Conservation (phyloP, 768 basidiomycete species). For the Suillus bovinus region DNA sequence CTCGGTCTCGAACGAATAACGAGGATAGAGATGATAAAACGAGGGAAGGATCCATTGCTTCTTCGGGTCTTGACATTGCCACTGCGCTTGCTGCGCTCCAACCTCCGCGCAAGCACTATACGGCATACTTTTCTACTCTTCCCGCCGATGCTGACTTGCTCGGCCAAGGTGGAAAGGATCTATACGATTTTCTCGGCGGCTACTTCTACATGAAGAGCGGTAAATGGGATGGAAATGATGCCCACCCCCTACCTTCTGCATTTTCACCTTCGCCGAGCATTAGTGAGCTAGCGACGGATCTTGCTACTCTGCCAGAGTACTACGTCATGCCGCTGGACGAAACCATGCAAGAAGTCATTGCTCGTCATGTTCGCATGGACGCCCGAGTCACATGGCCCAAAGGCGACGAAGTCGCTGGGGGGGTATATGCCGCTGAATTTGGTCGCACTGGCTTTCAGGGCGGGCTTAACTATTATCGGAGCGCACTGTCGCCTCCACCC, state of each 20-base stretch:
- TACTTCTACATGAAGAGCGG: conserved; percentile 56
- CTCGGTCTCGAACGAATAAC: conserved; percentile 8
- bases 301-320: conserved; percentile 53
- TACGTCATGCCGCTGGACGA: conserved; percentile 59
- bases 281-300: conserved; percentile 27
- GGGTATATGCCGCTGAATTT: conserved; percentile 51
- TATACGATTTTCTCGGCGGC: conserved; percentile 24
- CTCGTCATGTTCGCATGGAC: conserved; percentile 33
- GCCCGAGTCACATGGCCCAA: conserved; percentile 43
- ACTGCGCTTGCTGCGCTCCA: conserved; percentile 38
- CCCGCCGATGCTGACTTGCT: conserved; percentile 48
- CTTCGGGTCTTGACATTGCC: conserved; percentile 11
- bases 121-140: conserved; percentile 47
- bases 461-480: conserved; percentile 59
- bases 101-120: conserved; percentile 61
- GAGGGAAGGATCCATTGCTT: conserved; percentile 19
- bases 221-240: conserved; percentile 46
- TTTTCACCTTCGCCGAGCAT: conserved; percentile 25
- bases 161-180: conserved; percentile 17
- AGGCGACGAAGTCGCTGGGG: conserved; percentile 42
- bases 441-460: conserved; percentile 60
- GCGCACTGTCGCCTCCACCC: conserved; percentile 32
- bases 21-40: conserved; percentile 15
- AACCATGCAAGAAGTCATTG: conserved; percentile 53
- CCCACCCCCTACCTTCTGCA: conserved; percentile 37